phyloP scores from a whole-genome alignment of 73 alveolate genomes.

The Paramecium caudatum region DNA sequence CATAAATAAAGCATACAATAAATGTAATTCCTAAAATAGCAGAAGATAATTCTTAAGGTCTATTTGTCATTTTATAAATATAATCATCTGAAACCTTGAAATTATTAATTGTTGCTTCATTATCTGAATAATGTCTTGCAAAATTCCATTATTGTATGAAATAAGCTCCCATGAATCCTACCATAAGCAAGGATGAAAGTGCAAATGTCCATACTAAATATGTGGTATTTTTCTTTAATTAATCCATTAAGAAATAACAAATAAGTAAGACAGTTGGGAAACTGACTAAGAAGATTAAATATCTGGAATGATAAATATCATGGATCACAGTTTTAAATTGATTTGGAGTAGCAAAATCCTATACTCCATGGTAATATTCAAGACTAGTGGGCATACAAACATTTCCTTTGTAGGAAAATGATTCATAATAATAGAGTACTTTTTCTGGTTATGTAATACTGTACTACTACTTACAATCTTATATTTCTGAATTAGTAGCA shows the following conservation, averaged over 20 bases:
- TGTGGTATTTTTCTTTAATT: slow-evolving; percentile 12
- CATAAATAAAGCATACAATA: not conserved
- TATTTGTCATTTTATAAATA: not conserved
- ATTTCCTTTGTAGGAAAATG: slow-evolving; percentile 31
- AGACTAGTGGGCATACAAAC: slow-evolving; percentile 45
- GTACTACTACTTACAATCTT: not conserved
- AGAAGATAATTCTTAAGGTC: not conserved
- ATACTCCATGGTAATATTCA: not conserved
- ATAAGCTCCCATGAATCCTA: not conserved
- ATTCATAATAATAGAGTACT: not conserved
- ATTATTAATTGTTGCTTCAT: not conserved
- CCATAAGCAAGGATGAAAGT: not conserved
- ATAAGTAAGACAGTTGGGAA: not conserved
- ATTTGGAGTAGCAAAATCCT: not conserved
- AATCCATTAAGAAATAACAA: not conserved
- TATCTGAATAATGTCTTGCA: not conserved
- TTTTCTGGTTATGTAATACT: not conserved
- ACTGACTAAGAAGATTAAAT: not conserved
- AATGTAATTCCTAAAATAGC: not conserved
- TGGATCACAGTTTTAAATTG: not conserved
- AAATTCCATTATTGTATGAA: slow-evolving; percentile 2
- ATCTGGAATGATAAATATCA: not conserved
- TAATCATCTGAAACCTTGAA: slow-evolving; percentile 1
- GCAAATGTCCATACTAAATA: slow-evolving; percentile 53
- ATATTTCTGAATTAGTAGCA: not conserved